phyloP scores from a whole-genome alignment of 148 eudicot genomes.

The Camellia japonica region DNA sequence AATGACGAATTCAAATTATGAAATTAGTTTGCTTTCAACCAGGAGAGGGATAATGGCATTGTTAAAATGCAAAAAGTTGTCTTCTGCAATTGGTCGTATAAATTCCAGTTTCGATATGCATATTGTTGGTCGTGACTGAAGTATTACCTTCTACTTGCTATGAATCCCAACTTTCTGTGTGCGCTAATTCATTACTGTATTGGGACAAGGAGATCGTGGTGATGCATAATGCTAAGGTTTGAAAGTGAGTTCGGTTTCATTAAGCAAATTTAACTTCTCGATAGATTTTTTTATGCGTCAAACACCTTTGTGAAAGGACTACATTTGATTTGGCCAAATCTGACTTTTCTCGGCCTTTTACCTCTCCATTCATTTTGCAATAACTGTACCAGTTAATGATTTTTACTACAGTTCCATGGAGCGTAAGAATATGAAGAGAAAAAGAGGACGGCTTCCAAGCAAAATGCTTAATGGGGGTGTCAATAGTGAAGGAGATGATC shows the following conservation, averaged over 20 bases:
- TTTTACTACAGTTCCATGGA: slow-evolving; percentile 10
- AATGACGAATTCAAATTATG: too few species aligned
- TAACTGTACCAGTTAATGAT: not conserved
- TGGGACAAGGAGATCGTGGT: not conserved
- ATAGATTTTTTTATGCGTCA: not conserved
- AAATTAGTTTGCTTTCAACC: too few species aligned
- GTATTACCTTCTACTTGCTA: not conserved
- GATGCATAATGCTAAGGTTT: not conserved
- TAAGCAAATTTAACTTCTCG: not conserved
- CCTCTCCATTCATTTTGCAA: not conserved
- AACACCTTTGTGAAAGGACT: not conserved
- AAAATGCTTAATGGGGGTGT: not conserved
- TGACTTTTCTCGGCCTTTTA: not conserved
- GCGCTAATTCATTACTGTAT: not conserved
- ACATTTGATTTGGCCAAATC: not conserved
- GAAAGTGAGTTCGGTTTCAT: not conserved
- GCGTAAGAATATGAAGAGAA: not conserved
- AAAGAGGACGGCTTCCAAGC: not conserved
- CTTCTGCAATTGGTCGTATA: not conserved
- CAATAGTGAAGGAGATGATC: slow-evolving; percentile 6
- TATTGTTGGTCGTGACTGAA: not conserved
- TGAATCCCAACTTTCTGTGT: not conserved
- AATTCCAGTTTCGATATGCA: not conserved
- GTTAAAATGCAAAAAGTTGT: not conserved
- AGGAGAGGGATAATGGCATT: too few species aligned